These are phyloP conservation scores for Oryza meyeriana DNA, from an alignment of 176 grass and related monocot species.

Conservation along the genomic window DNA sequence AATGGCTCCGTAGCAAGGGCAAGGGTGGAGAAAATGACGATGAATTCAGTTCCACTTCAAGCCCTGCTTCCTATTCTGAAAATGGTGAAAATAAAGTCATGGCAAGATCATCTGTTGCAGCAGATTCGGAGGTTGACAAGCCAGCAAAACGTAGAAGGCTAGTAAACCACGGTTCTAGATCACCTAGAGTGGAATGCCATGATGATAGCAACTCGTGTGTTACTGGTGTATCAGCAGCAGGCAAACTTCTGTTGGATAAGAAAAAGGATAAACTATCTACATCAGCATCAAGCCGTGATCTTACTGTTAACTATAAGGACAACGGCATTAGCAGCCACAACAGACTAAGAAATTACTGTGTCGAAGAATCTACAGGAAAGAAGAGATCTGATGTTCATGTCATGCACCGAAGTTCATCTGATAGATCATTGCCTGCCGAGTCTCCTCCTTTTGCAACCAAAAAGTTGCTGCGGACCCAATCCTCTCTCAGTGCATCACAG, in stretches of 20 bases:
- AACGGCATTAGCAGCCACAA: constrained; percentile 8
- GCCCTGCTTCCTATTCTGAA: constrained; percentile 59
- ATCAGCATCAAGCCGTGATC: constrained; percentile 51
- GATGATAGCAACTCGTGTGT: constrained; percentile 63
- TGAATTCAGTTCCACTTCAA: constrained; percentile 64
- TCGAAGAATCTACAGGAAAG: constrained; percentile 37
- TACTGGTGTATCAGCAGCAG: constrained; percentile 38
- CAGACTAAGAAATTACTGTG: constrained; percentile 29
- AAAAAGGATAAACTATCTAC: constrained; percentile 48
- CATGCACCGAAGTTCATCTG: constrained; percentile 15
- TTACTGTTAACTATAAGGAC: constrained; percentile 28
- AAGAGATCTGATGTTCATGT: constrained; percentile 33
- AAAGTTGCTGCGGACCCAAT: constrained; percentile 36
- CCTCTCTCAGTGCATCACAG: constrained; percentile 30
- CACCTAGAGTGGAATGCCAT: constrained; percentile 32
- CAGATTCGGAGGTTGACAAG: constrained; percentile 67
- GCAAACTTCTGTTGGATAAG: constrained; percentile 42
- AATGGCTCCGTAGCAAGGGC: constrained; percentile 22
- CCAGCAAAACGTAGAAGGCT: constrained; percentile 52
- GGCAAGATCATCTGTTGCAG: constrained; percentile 33
- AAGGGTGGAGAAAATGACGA: constrained; percentile 46
- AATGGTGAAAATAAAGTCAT: constrained; percentile 54
- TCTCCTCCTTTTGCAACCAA: constrained; percentile 31
- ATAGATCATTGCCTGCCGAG: constrained; percentile 16
- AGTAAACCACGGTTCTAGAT: constrained; percentile 26